These are phyloP conservation scores for Aspergillus steynii DNA, from an alignment of 495 filamentous ascomycete species.

Conservation along the genomic window DNA sequence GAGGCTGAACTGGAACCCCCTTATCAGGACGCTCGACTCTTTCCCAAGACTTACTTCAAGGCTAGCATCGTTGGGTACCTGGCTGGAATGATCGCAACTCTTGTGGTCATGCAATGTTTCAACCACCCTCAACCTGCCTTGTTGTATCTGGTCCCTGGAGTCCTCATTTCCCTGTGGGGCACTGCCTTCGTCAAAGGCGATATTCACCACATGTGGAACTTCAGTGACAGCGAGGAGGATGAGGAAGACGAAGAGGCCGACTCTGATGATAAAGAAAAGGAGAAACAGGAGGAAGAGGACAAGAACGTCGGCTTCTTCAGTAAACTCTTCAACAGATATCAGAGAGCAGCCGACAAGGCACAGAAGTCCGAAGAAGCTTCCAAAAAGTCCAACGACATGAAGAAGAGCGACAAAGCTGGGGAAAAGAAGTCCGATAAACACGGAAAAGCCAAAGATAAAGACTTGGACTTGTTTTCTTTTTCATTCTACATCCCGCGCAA, in stretches of 20 bases:
- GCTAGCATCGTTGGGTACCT: slow-evolving; percentile 78
- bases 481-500: slow-evolving; percentile 38
- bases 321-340: slow-evolving; percentile 29
- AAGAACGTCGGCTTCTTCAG: slow-evolving; percentile 27
- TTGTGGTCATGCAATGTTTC: slow-evolving; percentile 74
- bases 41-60: slow-evolving; percentile 87
- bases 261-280: slow-evolving; percentile 18
- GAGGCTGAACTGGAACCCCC: slow-evolving; percentile 37
- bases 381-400: neutral
- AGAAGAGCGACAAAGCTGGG: slow-evolving; percentile 12
- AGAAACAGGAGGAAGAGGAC: slow-evolving; percentile 25
- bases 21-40: slow-evolving; percentile 49
- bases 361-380: slow-evolving; percentile 13
- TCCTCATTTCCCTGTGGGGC: slow-evolving; percentile 74
- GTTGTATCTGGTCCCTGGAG: slow-evolving; percentile 88
- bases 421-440: slow-evolving; percentile 7
- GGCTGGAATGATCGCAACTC: slow-evolving; percentile 73
- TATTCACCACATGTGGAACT: slow-evolving; percentile 71
- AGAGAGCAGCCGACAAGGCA: slow-evolving; percentile 18
- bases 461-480: slow-evolving; percentile 34
- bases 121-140: slow-evolving; percentile 88
- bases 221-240: slow-evolving; percentile 63
- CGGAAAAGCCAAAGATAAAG: slow-evolving; percentile 8
- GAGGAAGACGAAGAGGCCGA: slow-evolving; percentile 26
- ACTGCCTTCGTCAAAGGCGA: slow-evolving; percentile 75